Evolutionary conservation across 2,329 filamentous ascomycete genomes (phyloP).

Genomic region (Zymoseptoria ardabiliae): DNA sequence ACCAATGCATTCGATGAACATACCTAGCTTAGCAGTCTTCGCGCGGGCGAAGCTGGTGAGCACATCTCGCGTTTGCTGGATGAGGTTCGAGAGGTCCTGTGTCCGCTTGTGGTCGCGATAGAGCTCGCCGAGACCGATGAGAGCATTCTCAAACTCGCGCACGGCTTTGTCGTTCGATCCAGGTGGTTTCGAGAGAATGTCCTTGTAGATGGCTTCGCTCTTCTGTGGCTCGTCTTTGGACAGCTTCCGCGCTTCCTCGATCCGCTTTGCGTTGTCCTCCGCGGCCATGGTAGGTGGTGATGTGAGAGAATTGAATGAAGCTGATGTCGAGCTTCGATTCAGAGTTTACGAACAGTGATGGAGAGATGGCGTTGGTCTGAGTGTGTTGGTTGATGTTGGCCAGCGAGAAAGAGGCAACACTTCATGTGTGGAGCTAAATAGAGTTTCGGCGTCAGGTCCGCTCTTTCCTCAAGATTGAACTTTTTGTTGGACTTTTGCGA

Average conservation of each 20-base stretch:
- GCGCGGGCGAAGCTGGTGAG: constrained; percentile 97
- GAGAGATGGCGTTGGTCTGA: background rate
- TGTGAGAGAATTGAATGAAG: background rate
- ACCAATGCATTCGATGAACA: constrained; percentile 24
- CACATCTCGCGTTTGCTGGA: constrained; percentile 82
- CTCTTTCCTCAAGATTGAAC: background rate
- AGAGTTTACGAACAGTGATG: background rate
- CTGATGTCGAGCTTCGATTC: background rate
- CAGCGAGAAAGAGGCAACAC: background rate
- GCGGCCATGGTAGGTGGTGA: constrained; percentile 38
- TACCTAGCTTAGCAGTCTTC: constrained; percentile 97
- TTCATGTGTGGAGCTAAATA: background rate
- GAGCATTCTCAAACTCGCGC: constrained; percentile 82
- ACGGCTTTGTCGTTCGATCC: constrained; percentile 75
- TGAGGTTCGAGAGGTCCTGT: constrained; percentile 78
- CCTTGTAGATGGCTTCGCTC: constrained; percentile 82
- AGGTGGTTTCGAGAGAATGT: constrained; percentile 78
- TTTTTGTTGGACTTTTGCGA: constrained; percentile 1
- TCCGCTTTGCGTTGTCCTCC: constrained; percentile 52
- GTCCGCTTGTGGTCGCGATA: constrained; percentile 81
- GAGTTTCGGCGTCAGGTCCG: constrained; percentile 4
- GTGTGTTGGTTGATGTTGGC: background rate
- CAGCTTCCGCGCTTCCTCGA: constrained; percentile 83
- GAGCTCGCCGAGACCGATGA: constrained; percentile 83
- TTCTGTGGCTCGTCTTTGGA: constrained; percentile 72